A percentile compares a stretch with the other conserved stretches of the same genome.
These are phyloP conservation scores for Exophiala spinifera DNA, from an alignment of 2,329 filamentous ascomycete species.

Conservation along the genomic window DNA sequence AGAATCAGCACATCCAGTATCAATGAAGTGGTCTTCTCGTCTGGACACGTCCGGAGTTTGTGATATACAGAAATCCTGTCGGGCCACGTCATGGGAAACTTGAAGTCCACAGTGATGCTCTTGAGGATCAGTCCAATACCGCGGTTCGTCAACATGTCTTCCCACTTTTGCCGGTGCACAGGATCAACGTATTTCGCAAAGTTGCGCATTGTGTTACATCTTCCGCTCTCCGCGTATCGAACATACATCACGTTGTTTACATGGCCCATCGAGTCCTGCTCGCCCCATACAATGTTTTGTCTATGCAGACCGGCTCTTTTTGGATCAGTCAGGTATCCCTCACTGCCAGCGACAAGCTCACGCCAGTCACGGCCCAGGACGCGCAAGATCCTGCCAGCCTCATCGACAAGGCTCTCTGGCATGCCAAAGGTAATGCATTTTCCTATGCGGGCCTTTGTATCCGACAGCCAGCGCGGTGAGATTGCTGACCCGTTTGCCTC, in stretches of 20 bases:
- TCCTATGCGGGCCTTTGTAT: slow-evolving; percentile 65
- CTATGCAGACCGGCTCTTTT: slow-evolving; percentile 61
- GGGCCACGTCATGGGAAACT: slow-evolving; percentile 83
- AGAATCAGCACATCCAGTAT: slow-evolving; percentile 63
- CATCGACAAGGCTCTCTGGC: slow-evolving; percentile 53
- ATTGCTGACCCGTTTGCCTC: slow-evolving; percentile 55
- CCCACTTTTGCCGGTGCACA: slow-evolving; percentile 62
- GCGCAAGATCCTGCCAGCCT: slow-evolving; percentile 59
- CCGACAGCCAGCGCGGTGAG: slow-evolving; percentile 65
- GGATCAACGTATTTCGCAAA: slow-evolving; percentile 64
- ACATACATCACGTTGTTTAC: slow-evolving; percentile 86
- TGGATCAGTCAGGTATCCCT: slow-evolving; percentile 68
- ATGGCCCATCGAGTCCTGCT: slow-evolving; percentile 62
- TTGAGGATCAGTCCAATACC: slow-evolving; percentile 72
- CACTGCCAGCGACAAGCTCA: slow-evolving; percentile 66
- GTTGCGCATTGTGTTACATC: slow-evolving; percentile 74
- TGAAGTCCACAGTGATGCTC: slow-evolving; percentile 79
- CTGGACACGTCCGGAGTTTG: slow-evolving; percentile 61
- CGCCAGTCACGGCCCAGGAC: slow-evolving; percentile 66
- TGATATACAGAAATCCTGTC: slow-evolving; percentile 82
- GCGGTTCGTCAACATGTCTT: slow-evolving; percentile 63
- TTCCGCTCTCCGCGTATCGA: slow-evolving; percentile 75
- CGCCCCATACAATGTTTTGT: slow-evolving; percentile 75
- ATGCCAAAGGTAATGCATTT: slow-evolving; percentile 74
- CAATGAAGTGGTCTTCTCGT: slow-evolving; percentile 51